These are phyloP conservation scores for Pythium phragmitis DNA, from an alignment of 352 stramenopile genomes.

Conservation along the genomic window DNA sequence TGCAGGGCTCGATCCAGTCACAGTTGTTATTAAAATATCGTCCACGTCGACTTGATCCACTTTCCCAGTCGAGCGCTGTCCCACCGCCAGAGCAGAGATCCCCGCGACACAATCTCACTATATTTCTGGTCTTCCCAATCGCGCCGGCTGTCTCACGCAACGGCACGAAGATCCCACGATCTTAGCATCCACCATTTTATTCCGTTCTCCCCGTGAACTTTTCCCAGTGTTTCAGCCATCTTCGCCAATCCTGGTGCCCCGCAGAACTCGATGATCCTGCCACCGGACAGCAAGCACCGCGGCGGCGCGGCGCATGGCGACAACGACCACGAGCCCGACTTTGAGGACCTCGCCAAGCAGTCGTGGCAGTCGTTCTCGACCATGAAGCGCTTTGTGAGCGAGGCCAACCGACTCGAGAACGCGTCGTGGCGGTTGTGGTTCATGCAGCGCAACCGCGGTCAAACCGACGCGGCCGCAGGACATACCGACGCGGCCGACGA, in stretches of 20 bases:
- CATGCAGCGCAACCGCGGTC: constrained; percentile 48
- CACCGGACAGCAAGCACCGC: not conserved
- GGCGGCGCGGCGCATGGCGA: not conserved
- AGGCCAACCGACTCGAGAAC: constrained; percentile 80
- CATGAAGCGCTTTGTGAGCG: constrained; percentile 84
- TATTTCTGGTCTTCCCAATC: too few relatives aligned
- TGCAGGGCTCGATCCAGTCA: too few relatives aligned
- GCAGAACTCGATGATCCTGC: not conserved
- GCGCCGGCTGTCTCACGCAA: too few relatives aligned
- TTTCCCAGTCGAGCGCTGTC: too few relatives aligned
- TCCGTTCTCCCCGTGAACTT: too few relatives aligned
- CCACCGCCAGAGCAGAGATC: too few relatives aligned
- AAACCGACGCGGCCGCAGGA: constrained; percentile 4
- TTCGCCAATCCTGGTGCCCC: not conserved
- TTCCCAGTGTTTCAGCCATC: not conserved
- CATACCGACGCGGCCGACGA: not conserved
- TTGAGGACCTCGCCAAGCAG: constrained; percentile 75
- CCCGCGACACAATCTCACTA: too few relatives aligned
- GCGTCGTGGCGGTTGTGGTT: constrained; percentile 82
- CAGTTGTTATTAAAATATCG: too few relatives aligned
- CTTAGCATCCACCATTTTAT: too few relatives aligned
- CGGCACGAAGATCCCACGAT: too few relatives aligned
- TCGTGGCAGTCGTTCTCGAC: constrained; percentile 88
- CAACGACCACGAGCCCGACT: constrained; percentile 27
- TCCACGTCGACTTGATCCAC: too few relatives aligned